A percentile compares a stretch with the other conserved stretches of the same genome.
Conservation (phyloP, 2,329 filamentous ascomycete genomes). For the Aspergillus pseudotamarii region DNA sequence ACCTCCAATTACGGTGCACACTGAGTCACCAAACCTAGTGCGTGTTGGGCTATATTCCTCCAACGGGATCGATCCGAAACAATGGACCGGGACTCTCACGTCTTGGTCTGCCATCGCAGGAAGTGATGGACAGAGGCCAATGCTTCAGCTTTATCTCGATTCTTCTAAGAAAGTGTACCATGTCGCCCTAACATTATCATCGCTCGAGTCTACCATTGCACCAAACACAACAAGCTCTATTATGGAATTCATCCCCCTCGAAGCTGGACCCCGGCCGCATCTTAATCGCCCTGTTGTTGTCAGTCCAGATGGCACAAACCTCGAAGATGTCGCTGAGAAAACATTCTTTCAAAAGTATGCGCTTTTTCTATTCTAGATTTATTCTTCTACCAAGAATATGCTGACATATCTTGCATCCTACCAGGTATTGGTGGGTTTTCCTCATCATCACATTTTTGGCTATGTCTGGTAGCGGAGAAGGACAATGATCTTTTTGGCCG, state of each 20-base stretch:
- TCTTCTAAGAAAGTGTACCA: slow-evolving; percentile 41
- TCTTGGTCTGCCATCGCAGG: slow-evolving; percentile 37
- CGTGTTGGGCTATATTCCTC: slow-evolving; percentile 55
- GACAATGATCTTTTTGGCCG: slow-evolving; percentile 17
- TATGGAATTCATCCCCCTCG: slow-evolving; percentile 38
- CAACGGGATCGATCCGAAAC: slow-evolving; percentile 33
- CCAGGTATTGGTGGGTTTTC: slow-evolving; percentile 53
- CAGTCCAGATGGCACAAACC: slow-evolving; percentile 40
- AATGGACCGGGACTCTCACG: slow-evolving; percentile 46
- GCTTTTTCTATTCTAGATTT: neutral
- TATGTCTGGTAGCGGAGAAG: slow-evolving; percentile 45
- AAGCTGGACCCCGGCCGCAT: slow-evolving; percentile 39
- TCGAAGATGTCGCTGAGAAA: slow-evolving; percentile 46
- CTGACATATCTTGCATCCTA: slow-evolving; percentile 11
- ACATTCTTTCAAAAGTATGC: slow-evolving; percentile 49
- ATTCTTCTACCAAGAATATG: neutral
- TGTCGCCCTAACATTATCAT: slow-evolving; percentile 38
- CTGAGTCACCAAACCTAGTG: slow-evolving; percentile 51
- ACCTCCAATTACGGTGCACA: slow-evolving; percentile 30
- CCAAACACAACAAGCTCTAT: slow-evolving; percentile 22
- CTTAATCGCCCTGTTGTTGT: slow-evolving; percentile 45
- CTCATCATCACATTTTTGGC: slow-evolving; percentile 44
- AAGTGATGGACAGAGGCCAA: slow-evolving; percentile 28
- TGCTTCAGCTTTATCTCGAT: slow-evolving; percentile 44
- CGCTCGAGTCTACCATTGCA: slow-evolving; percentile 18